Conservation (phyloP, 2,329 filamentous ascomycete genomes). For the Diaporthe ampelina region DNA sequence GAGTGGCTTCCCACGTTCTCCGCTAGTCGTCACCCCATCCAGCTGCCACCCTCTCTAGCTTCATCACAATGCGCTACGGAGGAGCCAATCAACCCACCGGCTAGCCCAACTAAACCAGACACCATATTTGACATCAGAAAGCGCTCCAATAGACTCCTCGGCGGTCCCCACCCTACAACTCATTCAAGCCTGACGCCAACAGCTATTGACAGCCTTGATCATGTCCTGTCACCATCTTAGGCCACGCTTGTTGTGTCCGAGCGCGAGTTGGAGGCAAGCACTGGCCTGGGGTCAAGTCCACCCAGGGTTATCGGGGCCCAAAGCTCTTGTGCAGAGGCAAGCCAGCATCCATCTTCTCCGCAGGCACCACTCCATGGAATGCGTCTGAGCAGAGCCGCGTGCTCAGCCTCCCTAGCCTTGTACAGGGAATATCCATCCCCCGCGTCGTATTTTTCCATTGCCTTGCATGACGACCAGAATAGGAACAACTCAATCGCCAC, state of each 20-base stretch:
- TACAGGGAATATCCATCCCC: too few species aligned
- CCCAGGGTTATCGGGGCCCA: too few species aligned
- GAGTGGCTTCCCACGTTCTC: background rate
- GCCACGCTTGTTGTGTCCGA: background rate
- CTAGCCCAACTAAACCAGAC: background rate
- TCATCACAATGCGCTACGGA: background rate
- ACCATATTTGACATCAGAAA: background rate
- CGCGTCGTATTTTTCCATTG: too few species aligned
- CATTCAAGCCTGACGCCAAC: background rate
- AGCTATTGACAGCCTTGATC: background rate
- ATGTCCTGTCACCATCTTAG: background rate
- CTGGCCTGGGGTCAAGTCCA: too few species aligned
- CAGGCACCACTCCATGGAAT: too few species aligned
- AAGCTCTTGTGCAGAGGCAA: too few species aligned
- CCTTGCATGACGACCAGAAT: constrained; percentile 21
- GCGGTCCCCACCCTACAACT: background rate
- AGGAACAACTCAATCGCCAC: background rate
- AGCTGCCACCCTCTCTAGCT: background rate
- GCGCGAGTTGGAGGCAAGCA: too few species aligned
- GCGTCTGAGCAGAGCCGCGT: constrained; percentile 4
- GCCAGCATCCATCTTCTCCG: too few species aligned
- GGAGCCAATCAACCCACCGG: background rate
- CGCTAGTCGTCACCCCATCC: background rate
- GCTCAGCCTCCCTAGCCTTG: constrained; percentile 1
- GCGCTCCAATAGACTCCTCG: background rate